Base-by-base conservation (phyloP, 2,329 filamentous ascomycete species). In the Xylariaceae sp. region DNA sequence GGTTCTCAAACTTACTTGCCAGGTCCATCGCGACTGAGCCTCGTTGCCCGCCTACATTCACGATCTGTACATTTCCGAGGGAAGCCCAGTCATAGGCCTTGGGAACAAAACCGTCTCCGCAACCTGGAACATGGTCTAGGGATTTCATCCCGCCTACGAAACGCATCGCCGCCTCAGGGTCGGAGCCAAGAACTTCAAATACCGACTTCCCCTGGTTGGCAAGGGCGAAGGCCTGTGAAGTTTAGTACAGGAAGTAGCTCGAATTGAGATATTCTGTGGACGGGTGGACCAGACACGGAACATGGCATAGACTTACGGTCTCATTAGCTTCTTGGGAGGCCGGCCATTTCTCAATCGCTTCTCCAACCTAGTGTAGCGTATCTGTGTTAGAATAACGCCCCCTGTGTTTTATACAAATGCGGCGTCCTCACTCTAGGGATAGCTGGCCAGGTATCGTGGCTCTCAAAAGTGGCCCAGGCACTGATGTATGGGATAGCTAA, bases 11-110 rank as follows among this genome's bases (percentile, higher is more conserved):
- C 17, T 37, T 50, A 4, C 23, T 52, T 17, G 55, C 54, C 34
- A 62, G 47, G 1, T 54, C 56, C 29, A 56, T 48, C 2, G 53
- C 50, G 27, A 56, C 50, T 12, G 40, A 25, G 37, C 56, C 59
- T 42, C 48, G 41, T 4, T 21, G 29, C 4, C 55, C 58, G 34
- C 59, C 57, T 2, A 61, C 48, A 19, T 58, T 44, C 2, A 54
- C 47, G 22, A 61, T 51, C 11, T 14, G 22, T 8, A 22, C 49
- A 10, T 57, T 6, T 17, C 50, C 53, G 5, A 60, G 54, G 19
- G 51, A 53, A 32, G 50, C 52, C 58, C 57, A 60, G 37, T 60
- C 57, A 47, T 57, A 62, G 29, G 25, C 17, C 40, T 54, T 49
- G 43, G 44, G 2, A 16, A 55, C 51, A 17, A 20, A 12, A 10